Conservation (phyloP, 495 filamentous ascomycete species). For the Parachaetomium inaequale region DNA sequence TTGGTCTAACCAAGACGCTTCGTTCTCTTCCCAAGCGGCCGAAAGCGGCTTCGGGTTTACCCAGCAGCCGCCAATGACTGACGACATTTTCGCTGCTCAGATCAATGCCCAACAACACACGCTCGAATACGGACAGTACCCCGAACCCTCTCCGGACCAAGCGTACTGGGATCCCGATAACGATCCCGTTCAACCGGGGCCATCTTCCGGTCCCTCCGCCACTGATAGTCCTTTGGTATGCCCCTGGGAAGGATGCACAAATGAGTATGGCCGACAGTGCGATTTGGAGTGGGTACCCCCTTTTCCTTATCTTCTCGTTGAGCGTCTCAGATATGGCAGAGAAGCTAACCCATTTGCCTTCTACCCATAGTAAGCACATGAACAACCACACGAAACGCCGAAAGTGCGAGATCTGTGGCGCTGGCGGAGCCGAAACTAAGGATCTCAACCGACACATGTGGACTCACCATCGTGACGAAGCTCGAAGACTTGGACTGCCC, state of each 20-base stretch:
- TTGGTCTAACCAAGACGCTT: not conserved
- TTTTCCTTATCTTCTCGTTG: not conserved
- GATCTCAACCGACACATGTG: constrained; percentile 27
- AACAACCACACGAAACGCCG: constrained; percentile 32
- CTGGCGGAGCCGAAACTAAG: constrained; percentile 10
- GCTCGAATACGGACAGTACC: not conserved
- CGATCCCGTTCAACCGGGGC: not conserved
- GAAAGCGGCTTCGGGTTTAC: not conserved
- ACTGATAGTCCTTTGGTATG: not conserved
- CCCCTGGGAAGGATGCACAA: not conserved
- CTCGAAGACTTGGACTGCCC: not conserved
- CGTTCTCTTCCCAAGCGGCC: not conserved
- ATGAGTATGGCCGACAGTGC: not conserved
- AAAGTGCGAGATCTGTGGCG: constrained; percentile 1
- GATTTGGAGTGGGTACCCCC: constrained; percentile 10
- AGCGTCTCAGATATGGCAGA: not conserved
- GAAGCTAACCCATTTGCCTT: not conserved
- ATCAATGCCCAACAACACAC: not conserved
- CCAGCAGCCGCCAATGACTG: not conserved
- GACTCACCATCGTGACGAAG: constrained; percentile 10
- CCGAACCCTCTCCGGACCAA: not conserved
- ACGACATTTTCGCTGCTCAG: not conserved
- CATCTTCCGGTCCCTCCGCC: not conserved
- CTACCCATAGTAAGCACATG: constrained; percentile 18
- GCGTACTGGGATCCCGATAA: not conserved